These are phyloP conservation scores for Spizellomyces sp. DNA, from an alignment of 192 early-diverging fungal species.

Conservation along the genomic window DNA sequence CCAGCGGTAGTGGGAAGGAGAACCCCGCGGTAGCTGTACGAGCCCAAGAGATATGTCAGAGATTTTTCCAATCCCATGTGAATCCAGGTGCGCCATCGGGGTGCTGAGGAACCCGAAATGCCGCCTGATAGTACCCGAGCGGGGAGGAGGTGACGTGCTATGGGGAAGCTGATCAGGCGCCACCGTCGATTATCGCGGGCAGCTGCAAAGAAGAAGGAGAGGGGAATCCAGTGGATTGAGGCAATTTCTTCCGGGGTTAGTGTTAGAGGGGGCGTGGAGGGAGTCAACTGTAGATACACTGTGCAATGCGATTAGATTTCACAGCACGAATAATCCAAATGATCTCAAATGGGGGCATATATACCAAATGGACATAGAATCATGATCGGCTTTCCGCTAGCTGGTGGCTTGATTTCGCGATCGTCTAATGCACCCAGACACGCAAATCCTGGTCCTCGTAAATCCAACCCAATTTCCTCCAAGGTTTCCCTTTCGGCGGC, in stretches of 20 bases:
- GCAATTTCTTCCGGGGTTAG: conserved; percentile 27
- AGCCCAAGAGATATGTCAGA: conserved; percentile 10
- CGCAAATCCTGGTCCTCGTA: conserved; percentile 16
- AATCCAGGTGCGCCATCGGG: neutral
- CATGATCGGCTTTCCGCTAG: conserved; percentile 20
- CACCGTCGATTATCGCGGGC: conserved; percentile 13
- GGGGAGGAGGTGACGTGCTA: conserved; percentile 26
- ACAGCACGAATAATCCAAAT: neutral
- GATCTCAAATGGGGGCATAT: neutral
- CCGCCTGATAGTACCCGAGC: neutral
- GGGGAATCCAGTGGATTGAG: conserved; percentile 36
- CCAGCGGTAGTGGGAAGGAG: conserved; percentile 21
- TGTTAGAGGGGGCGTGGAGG: conserved; percentile 24
- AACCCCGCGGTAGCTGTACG: conserved; percentile 15
- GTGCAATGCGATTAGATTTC: neutral
- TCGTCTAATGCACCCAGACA: conserved; percentile 34
- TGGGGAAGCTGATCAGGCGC: conserved; percentile 26
- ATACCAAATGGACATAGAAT: conserved; percentile 24
- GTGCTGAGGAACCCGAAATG: neutral
- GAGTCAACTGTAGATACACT: conserved; percentile 33
- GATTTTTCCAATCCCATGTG: conserved; percentile 20
- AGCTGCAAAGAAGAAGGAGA: conserved; percentile 28
- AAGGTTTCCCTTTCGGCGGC: conserved; percentile 32
- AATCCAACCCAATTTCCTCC: conserved; percentile 39
- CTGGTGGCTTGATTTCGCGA: conserved; percentile 23